Conservation (phyloP, 1,139 yeast species). For the Hyphopichia buzzinii region DNA sequence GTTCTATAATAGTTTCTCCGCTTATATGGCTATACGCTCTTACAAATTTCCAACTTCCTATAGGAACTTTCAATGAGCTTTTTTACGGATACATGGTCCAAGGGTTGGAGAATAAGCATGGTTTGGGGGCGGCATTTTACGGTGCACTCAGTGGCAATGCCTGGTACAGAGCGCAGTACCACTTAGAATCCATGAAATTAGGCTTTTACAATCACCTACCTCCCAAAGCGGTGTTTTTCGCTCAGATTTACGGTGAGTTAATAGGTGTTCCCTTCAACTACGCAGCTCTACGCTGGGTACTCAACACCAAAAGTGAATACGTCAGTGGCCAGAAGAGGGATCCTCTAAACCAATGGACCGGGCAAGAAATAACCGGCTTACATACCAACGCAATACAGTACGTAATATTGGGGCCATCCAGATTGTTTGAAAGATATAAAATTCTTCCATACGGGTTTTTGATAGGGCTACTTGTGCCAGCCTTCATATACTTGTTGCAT, state of each 20-base stretch:
- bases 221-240: constrained; percentile 44
- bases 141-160: constrained; percentile 54
- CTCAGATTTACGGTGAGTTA: constrained; percentile 49
- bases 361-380: constrained; percentile 38
- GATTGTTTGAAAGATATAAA: constrained; percentile 39
- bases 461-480: constrained; percentile 26
- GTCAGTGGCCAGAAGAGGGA: constrained; percentile 38
- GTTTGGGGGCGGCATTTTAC: constrained; percentile 48
- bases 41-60: constrained; percentile 50
- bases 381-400: constrained; percentile 52
- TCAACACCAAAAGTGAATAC: constrained; percentile 35
- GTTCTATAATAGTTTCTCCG: constrained; percentile 46
- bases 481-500: constrained; percentile 30
- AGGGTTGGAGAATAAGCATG: constrained; percentile 23
- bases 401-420: constrained; percentile 46
- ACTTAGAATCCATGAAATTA: constrained; percentile 46
- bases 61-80: constrained; percentile 51
- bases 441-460: constrained; percentile 45
- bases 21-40: constrained; percentile 50
- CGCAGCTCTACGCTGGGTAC: constrained; percentile 46
- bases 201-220: constrained; percentile 51
- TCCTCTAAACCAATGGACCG: constrained; percentile 54
- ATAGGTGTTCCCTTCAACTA: constrained; percentile 52
- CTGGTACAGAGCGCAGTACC: constrained; percentile 53
- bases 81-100: constrained; percentile 47